A percentile compares a stretch with the other conserved stretches of the same genome.
These are phyloP conservation scores for Glycine tomentella DNA, from an alignment of 306 rosid species.

Conservation along the genomic window DNA sequence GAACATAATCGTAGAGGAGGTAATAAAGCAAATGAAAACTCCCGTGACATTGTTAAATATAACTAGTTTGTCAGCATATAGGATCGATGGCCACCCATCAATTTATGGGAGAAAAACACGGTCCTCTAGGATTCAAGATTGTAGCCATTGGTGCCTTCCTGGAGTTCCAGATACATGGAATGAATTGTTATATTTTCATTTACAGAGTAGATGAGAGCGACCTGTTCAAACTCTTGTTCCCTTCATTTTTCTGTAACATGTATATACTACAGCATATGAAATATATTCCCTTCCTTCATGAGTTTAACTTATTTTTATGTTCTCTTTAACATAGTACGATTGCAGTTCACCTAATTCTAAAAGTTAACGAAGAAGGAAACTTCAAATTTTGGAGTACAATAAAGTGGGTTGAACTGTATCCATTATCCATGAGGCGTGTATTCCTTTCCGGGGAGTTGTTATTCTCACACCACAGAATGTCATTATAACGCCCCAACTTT, in stretches of 20 bases:
- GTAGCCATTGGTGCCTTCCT: constrained; percentile 99
- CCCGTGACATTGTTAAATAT: constrained; percentile 76
- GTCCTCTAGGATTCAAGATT: constrained; percentile 69
- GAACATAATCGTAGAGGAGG: constrained; percentile 66
- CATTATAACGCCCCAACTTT: no score
- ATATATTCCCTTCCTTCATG: neutral
- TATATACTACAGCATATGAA: constrained; percentile 34
- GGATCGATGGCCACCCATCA: constrained; percentile 91
- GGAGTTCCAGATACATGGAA: constrained; percentile 96
- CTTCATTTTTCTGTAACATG: constrained; percentile 38
- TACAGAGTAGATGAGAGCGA: constrained; percentile 53
- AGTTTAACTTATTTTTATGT: constrained; percentile 2
- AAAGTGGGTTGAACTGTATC: neutral
- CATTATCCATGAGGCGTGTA: no score
- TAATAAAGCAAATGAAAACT: constrained; percentile 74
- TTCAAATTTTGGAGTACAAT: neutral
- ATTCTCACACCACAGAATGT: no score
- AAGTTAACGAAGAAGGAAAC: neutral
- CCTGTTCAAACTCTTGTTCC: constrained; percentile 14
- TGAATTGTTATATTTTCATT: constrained; percentile 67
- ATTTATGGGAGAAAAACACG: constrained; percentile 63
- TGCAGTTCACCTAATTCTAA: constrained; percentile 13
- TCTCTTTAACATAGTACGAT: constrained; percentile 1
- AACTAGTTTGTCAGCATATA: constrained; percentile 73
- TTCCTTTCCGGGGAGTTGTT: no score